phyloP scores from a whole-genome alignment of 2,329 filamentous ascomycete species.

The Ceratocystis eucalypticola region DNA sequence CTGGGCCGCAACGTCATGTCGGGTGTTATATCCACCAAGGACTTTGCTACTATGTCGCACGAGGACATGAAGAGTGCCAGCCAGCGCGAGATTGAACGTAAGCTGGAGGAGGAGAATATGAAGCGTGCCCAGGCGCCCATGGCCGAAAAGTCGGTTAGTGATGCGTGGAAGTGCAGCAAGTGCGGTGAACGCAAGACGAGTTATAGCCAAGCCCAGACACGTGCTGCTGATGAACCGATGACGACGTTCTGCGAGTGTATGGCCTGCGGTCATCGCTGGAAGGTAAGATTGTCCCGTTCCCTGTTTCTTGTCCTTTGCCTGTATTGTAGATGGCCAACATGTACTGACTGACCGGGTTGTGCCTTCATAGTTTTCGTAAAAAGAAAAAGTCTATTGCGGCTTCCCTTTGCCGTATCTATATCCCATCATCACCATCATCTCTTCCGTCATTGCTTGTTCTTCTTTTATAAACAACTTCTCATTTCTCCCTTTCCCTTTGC shows the following conservation, averaged over 20 bases:
- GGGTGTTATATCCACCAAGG: constrained; percentile 56
- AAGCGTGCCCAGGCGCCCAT: constrained; percentile 91
- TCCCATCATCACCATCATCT: background rate
- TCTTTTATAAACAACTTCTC: background rate
- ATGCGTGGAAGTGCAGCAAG: constrained; percentile 76
- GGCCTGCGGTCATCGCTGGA: constrained; percentile 57
- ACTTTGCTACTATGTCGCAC: constrained; percentile 74
- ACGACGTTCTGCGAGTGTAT: constrained; percentile 63
- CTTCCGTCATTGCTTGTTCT: background rate
- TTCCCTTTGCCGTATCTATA: background rate
- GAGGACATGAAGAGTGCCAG: constrained; percentile 85
- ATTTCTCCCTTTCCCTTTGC: background rate
- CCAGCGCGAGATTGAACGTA: constrained; percentile 60
- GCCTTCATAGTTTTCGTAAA: constrained; percentile 16
- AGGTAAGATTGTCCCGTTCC: constrained; percentile 35
- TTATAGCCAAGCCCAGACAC: constrained; percentile 91
- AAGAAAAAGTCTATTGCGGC: background rate
- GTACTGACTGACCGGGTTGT: background rate
- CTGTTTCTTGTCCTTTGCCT: no score
- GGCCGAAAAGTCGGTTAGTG: constrained; percentile 79
- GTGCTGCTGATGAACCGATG: constrained; percentile 89
- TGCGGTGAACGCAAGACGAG: constrained; percentile 90
- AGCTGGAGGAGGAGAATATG: constrained; percentile 84
- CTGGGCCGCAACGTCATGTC: constrained; percentile 63
- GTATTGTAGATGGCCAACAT: background rate